Evolutionary conservation across 2,329 filamentous ascomycete species (phyloP), one percentile per base, ranked within the genome.

Genomic region (Cladosporium cucumerinum): DNA sequence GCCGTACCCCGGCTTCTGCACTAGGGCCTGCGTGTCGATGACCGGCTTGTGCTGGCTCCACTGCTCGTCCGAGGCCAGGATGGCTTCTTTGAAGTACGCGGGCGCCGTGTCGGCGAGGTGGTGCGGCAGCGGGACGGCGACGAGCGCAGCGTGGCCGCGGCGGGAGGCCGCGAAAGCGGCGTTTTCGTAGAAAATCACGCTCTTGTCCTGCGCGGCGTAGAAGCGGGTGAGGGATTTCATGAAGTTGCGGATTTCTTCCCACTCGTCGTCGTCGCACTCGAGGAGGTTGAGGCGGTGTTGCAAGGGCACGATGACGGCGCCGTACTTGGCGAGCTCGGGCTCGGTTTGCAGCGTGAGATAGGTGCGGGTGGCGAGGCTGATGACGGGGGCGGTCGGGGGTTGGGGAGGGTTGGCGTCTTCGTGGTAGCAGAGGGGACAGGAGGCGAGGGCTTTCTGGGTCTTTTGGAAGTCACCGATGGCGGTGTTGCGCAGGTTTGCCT

Each of bases 241-340:
- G 75, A 99, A 99, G 77, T 99, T 99, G 69, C 95, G 90, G 6
- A 99, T 89, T 78, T 99, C 95, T 75, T 99, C 95, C 96, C 96
- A 99, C 76, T 99, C 95, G 74, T 99, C 95, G 74, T 99, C 94
- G 77, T 98, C 94, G 77, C 95, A 99, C 77, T 97, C 94, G n/a
- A 99, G 82, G 0, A 99, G 86, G 76, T 98, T 99, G 26, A 84
- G 87, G 61, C 89, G 89, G 76, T 99, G 95, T 70, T 93, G 87
- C 25, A 95, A 87, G 6, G 95, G 95, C 3, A 93, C 92, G 67
- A 99, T 95, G 65, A 95, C 89, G 7, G 93, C 91, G 57, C 93
- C 90, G 54, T 92, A 92, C 58, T 91, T 85, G 69, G 86, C 90
- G 51, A 99, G 81, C 74, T 98, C 94, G 0, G 95, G 96, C 70